Evolutionary conservation across 257 asterid genomes (phyloP).

Genomic region (Avicennia marina): DNA sequence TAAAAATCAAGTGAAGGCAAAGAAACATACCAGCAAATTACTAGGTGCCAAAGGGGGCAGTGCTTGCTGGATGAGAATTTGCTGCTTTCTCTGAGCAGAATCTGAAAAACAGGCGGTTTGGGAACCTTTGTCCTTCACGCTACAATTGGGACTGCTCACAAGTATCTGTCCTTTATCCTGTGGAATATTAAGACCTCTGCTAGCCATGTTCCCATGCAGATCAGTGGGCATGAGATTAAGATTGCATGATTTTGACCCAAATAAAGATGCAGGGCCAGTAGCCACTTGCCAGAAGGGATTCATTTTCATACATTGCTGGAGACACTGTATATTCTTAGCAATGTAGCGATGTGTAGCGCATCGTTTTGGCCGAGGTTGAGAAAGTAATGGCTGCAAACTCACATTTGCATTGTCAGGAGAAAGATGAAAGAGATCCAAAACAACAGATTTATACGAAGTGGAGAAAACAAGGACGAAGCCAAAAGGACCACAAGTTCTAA

Average conservation of each 20-base stretch:
- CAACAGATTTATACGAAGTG: no score
- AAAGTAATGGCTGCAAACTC: constrained; percentile 56
- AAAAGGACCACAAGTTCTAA: no score
- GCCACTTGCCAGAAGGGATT: constrained; percentile 72
- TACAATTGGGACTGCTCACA: constrained; percentile 34
- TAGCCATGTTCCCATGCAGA: constrained; percentile 42
- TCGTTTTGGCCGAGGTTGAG: constrained; percentile 77
- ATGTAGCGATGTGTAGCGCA: constrained; percentile 92
- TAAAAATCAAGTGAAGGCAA: not conserved
- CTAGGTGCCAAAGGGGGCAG: constrained; percentile 68
- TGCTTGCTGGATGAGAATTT: constrained; percentile 72
- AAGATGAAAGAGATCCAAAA: not conserved
- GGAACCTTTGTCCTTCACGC: constrained; percentile 55
- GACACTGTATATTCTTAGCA: constrained; percentile 66
- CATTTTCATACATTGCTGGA: constrained; percentile 76
- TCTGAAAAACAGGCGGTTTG: constrained; percentile 45
- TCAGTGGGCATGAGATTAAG: constrained; percentile 54
- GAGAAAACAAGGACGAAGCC: no score
- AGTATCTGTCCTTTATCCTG: constrained; percentile 53
- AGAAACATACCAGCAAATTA: constrained; percentile 53
- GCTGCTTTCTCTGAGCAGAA: constrained; percentile 72
- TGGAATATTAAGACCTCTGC: constrained; percentile 27
- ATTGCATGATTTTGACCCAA: constrained; percentile 57
- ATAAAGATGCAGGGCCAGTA: no score
- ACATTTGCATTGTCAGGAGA: not conserved